phyloP scores from a whole-genome alignment of 2,329 filamentous ascomycete species.

The Penicillium hesseltinei region DNA sequence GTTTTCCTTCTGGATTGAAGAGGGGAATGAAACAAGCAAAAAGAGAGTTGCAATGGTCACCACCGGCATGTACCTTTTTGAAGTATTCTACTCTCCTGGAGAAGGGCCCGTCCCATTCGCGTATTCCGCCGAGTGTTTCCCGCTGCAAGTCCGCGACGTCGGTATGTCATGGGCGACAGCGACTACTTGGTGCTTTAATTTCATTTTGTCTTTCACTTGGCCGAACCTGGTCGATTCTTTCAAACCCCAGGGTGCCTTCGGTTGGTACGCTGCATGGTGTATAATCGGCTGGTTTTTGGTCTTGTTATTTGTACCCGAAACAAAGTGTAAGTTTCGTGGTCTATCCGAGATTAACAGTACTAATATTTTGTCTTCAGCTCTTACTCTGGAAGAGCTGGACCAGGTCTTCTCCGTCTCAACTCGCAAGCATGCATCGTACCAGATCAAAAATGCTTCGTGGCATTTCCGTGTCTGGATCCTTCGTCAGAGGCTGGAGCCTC shows the following conservation, averaged over 20 bases:
- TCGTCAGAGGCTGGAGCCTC: constrained; percentile 36
- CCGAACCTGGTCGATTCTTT: constrained; percentile 50
- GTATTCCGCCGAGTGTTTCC: constrained; percentile 64
- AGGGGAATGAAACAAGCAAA: constrained; percentile 27
- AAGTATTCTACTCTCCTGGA: constrained; percentile 55
- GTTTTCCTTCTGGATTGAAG: constrained; percentile 52
- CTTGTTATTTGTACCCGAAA: constrained; percentile 53
- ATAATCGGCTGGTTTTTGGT: constrained; percentile 54
- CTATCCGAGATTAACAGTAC: neutral
- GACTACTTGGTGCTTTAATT: constrained; percentile 58
- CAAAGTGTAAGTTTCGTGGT: constrained; percentile 35
- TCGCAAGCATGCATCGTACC: constrained; percentile 42
- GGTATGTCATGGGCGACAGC: constrained; percentile 61
- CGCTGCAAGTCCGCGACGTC: constrained; percentile 59
- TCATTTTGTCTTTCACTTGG: constrained; percentile 54
- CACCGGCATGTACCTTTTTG: constrained; percentile 48
- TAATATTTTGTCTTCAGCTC: constrained; percentile 24
- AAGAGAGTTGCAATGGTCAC: constrained; percentile 44
- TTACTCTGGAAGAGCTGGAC: constrained; percentile 49
- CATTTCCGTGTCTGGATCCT: constrained; percentile 43
- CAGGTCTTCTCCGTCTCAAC: constrained; percentile 56
- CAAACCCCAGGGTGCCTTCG: constrained; percentile 54
- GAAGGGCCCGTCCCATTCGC: constrained; percentile 64
- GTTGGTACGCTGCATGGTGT: constrained; percentile 58
- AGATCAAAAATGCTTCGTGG: constrained; percentile 40